Evolutionary conservation across 192 early-diverging fungal species (phyloP).

Genomic region (Geosiphon pyriformis): DNA sequence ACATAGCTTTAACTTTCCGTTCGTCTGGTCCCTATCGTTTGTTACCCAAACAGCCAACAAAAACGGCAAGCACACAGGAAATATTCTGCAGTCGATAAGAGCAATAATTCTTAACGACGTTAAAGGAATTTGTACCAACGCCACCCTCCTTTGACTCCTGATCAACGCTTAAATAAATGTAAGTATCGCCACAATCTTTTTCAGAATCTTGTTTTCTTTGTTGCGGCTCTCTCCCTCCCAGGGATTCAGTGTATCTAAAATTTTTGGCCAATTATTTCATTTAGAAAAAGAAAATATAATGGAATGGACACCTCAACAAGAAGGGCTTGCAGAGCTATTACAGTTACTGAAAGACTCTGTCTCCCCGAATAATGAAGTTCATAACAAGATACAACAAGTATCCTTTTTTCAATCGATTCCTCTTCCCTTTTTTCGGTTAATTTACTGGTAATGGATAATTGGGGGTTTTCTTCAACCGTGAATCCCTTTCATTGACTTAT

Average conservation of each 20-base stretch:
- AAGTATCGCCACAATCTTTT: not conserved
- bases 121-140: not conserved
- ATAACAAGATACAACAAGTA: conserved; percentile 75
- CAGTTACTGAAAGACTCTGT: conserved; percentile 73
- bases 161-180: not conserved
- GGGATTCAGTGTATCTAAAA: not conserved
- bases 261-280: not conserved
- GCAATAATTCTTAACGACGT: not conserved
- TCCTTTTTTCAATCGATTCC: conserved; percentile 3
- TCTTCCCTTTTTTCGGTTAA: not conserved
- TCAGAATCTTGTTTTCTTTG: not conserved
- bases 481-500: too few species aligned
- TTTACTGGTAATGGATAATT: too few species aligned
- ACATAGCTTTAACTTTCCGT: too few species aligned
- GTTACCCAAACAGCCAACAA: too few species aligned
- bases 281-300: conserved; percentile 26
- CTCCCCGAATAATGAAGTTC: conserved; percentile 60
- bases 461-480: too few species aligned
- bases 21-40: too few species aligned
- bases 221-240: not conserved
- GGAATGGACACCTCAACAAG: conserved; percentile 73
- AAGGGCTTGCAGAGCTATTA: conserved; percentile 70
- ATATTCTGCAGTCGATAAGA: not conserved
- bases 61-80: not conserved
- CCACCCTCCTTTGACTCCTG: not conserved